Conservation (phyloP, 148 eudicot species). For the Rhododendron ovatum region DNA sequence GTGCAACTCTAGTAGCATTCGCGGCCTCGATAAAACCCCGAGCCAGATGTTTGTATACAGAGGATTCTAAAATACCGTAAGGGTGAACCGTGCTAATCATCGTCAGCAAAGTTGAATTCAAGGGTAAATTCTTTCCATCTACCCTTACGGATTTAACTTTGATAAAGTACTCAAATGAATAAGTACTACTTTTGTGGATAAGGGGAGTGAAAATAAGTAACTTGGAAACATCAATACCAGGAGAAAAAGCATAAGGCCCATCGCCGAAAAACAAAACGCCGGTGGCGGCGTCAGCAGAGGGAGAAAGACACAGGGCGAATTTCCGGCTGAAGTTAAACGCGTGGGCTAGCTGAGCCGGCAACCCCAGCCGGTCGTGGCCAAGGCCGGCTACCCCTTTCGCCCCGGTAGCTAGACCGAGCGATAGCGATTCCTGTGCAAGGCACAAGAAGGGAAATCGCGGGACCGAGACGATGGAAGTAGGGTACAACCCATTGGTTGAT, state of each 20-base stretch:
- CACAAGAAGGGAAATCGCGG: constrained; percentile 10
- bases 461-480: neutral
- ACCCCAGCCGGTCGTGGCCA: constrained; percentile 2
- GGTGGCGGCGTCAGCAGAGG: neutral
- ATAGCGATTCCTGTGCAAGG: neutral
- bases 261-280: constrained; percentile 14
- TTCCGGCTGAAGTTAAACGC: neutral
- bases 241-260: constrained; percentile 13
- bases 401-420: constrained; percentile 2
- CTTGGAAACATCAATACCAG: constrained; percentile 16
- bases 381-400: constrained; percentile 5
- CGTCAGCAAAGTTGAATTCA: constrained; percentile 6
- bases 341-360: neutral
- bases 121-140: constrained; percentile 1
- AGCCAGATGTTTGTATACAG: constrained; percentile 6
- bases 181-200: neutral
- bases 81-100: constrained; percentile 19
- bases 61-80: constrained; percentile 12
- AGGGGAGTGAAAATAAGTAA: constrained; percentile 17
- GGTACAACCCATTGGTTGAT: constrained; percentile 9
- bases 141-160: constrained; percentile 4
- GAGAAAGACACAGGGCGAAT: constrained; percentile 14
- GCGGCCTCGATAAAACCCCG: constrained; percentile 1
- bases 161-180: constrained; percentile 15
- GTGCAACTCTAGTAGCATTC: constrained; percentile 8